Conservation (phyloP, 495 filamentous ascomycete species). For the Daldinia concentrica region DNA sequence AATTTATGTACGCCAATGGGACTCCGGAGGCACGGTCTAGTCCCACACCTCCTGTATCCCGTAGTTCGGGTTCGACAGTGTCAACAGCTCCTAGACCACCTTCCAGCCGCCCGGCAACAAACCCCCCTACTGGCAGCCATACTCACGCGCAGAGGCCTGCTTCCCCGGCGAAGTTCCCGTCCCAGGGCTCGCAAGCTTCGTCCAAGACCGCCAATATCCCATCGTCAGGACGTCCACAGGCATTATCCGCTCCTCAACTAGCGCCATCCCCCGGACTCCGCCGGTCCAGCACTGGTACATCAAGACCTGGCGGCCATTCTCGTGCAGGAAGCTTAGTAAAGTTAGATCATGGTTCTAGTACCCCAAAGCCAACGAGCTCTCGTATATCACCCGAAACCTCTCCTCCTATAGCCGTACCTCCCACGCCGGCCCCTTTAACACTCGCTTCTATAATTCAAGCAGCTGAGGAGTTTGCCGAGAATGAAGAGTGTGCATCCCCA, state of each 20-base stretch:
- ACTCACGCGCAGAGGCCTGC: slow-evolving; percentile 48
- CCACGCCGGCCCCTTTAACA: slow-evolving; percentile 43
- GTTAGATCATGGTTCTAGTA: slow-evolving; percentile 22
- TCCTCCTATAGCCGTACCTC: slow-evolving; percentile 39
- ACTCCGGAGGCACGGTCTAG: slow-evolving; percentile 54
- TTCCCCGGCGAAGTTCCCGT: slow-evolving; percentile 55
- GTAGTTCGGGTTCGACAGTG: slow-evolving; percentile 52
- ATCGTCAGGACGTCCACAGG: slow-evolving; percentile 17
- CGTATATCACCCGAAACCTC: slow-evolving; percentile 31
- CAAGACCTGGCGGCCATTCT: slow-evolving; percentile 41
- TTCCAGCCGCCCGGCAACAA: slow-evolving; percentile 39
- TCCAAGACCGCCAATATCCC: slow-evolving; percentile 23
- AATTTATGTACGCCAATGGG: slow-evolving; percentile 84
- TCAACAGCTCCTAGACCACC: slow-evolving; percentile 54
- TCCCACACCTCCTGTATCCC: slow-evolving; percentile 44
- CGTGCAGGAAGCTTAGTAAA: slow-evolving; percentile 44
- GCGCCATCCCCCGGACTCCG: slow-evolving; percentile 43
- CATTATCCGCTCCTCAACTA: slow-evolving; percentile 32
- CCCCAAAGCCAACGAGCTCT: slow-evolving; percentile 26
- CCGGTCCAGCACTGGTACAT: slow-evolving; percentile 32
- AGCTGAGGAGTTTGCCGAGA: slow-evolving; percentile 57
- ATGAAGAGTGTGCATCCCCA: slow-evolving; percentile 33
- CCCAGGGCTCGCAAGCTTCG: slow-evolving; percentile 39
- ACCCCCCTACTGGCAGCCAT: slow-evolving; percentile 35
- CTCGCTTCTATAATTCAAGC: slow-evolving; percentile 59